A percentile compares a stretch with the other conserved stretches of the same genome.
phyloP scores from a whole-genome alignment of 2,329 filamentous ascomycete species.

The Acephala macrosclerotiorum region DNA sequence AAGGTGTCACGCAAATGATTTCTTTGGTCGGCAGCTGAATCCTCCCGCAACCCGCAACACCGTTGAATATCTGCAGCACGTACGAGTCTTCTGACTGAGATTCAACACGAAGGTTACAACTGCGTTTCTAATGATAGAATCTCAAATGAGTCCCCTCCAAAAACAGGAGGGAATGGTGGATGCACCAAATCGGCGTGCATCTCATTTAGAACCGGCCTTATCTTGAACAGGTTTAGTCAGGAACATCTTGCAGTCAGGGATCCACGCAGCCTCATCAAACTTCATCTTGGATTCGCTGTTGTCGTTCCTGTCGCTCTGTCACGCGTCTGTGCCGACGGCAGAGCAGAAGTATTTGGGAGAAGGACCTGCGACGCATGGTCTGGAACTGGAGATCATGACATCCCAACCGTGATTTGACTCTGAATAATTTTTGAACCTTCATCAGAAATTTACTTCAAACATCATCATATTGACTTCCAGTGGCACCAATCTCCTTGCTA shows the following conservation, averaged over 20 bases:
- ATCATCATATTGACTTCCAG: constrained; percentile 5
- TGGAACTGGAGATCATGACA: constrained; percentile 19
- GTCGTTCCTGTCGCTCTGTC: not conserved
- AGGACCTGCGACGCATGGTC: constrained; percentile 12
- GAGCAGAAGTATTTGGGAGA: not conserved
- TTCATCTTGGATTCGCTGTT: constrained; percentile 1
- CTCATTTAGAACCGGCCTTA: not conserved
- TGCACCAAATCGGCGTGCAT: not conserved
- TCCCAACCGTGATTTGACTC: constrained; percentile 2
- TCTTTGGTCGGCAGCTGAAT: not conserved
- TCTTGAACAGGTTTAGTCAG: constrained; percentile 3
- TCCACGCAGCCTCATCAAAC: constrained; percentile 10
- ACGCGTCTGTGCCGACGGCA: constrained; percentile 1
- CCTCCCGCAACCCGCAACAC: not conserved
- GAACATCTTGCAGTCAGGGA: not conserved
- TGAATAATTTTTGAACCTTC: constrained; percentile 9
- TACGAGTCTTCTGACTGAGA: not conserved
- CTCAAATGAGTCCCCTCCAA: not conserved
- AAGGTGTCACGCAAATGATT: not conserved
- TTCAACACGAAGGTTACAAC: not conserved
- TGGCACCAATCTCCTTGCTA: not conserved
- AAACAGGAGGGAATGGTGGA: constrained; percentile 1
- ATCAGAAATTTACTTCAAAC: not conserved
- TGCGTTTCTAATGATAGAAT: not conserved
- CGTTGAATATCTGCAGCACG: not conserved